Evolutionary conservation across 1,139 yeast genomes (phyloP), one percentile per base, ranked within the genome.

Genomic region (Debaryomyces sp.): DNA sequence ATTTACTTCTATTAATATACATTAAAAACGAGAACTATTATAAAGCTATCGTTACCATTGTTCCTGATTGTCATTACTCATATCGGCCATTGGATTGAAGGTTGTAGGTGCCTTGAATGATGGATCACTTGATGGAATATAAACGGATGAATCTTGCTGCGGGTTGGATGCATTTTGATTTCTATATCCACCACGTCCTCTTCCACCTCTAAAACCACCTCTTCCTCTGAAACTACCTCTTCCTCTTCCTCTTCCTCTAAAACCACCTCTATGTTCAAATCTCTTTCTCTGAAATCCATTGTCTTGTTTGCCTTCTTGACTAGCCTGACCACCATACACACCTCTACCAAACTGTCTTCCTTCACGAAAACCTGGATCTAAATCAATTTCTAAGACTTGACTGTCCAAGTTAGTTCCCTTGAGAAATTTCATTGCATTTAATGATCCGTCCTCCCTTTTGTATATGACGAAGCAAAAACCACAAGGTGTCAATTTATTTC

Each of bases 311-410:
- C 60, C 62, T 56, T 75, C 80, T 44, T 72, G 78, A 41, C 71
- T 59, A 1, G 74, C 79, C 67, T 94, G 99, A 1, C 97, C 98
- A 46, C 98, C 98, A 54, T 82, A 84, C 24, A 80, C 78, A 41
- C 98, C 98, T 58, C 99, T 79, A 13, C 98, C 98, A 63, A 84
- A 92, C 63, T 94, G 97, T 57, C 99, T 77, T 0, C 98, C 98
- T 59, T 92, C 97, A 55, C 80, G 81, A 64, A 92, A 92, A 0
- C 99, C 99, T 0, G 97, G 96, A 63, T 92, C 99, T 58, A 94
- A 73, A 67, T 92, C 99, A 43, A 92, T 87, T 42, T 88, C 85
- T 56, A 92, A 78, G 24, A 76, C 75, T 52, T 89, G 84, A 45
- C 92, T 95, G 62, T 92, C 97, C 43, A 92, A 76, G 59, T 84